These are phyloP conservation scores for Rhododendron griersonianum DNA, from an alignment of 148 eudicot species.

Conservation along the genomic window DNA sequence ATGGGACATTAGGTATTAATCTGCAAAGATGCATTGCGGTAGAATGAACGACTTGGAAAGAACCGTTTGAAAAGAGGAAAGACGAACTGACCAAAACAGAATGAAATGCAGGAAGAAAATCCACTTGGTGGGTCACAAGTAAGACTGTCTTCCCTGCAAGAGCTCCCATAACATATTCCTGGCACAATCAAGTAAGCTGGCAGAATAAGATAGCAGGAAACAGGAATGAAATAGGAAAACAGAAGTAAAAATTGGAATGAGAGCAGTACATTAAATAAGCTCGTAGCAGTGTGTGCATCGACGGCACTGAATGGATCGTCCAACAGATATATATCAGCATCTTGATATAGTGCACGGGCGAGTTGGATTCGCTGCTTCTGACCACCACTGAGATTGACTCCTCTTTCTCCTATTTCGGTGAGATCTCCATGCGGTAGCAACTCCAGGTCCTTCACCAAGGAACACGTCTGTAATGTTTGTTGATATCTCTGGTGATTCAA, in stretches of 20 bases:
- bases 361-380: slow-evolving; percentile 94
- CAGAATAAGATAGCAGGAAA: not conserved
- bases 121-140: slow-evolving; percentile 96
- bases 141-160: slow-evolving; percentile 76
- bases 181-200: slow-evolving; percentile 17
- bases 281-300: slow-evolving; percentile 92
- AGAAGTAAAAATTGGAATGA: not conserved
- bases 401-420: slow-evolving; percentile 95
- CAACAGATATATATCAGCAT: slow-evolving; percentile 84
- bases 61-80: not conserved
- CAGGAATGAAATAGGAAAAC: not conserved
- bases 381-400: slow-evolving; percentile 95
- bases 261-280: slow-evolving; percentile 60
- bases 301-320: slow-evolving; percentile 99
- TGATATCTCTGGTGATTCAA: slow-evolving; percentile 59
- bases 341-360: slow-evolving; percentile 84
- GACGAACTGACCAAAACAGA: slow-evolving; percentile 62
- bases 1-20: not conserved
- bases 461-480: slow-evolving; percentile 63
- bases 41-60: not conserved
- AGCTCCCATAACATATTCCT: slow-evolving; percentile 88
- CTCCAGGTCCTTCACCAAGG: slow-evolving; percentile 78
- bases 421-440: slow-evolving; percentile 73
- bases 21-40: not conserved
- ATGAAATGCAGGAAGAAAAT: slow-evolving; percentile 90